A percentile compares a stretch with the other conserved stretches of the same genome.
These are phyloP conservation scores for Crotalaria pallida DNA, from an alignment of 306 rosid genomes.

Conservation along the genomic window DNA sequence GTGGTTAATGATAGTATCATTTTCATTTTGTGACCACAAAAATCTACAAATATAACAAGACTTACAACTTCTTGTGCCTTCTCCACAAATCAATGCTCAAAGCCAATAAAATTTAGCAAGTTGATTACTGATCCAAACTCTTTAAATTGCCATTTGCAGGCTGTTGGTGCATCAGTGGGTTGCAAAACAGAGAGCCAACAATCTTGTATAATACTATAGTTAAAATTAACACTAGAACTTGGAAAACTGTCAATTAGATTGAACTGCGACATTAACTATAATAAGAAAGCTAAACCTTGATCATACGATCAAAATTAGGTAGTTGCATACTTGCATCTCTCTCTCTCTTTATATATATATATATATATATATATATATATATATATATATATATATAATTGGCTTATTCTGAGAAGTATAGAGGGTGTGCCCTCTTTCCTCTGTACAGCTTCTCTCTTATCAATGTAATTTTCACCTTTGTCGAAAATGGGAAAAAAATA, in stretches of 20 bases:
- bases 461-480: no score
- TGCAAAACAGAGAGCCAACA: background rate
- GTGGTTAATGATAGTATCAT: conserved; percentile 6
- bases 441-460: no score
- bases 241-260: background rate
- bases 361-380: no score
- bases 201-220: background rate
- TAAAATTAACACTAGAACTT: background rate
- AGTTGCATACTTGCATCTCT: no score
- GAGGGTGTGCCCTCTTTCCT: no score
- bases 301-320: no score
- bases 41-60: conserved; percentile 11
- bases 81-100: conserved; percentile 94
- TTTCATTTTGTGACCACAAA: background rate
- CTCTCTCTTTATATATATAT: no score
- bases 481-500: no score
- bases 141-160: background rate
- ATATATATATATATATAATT: no score
- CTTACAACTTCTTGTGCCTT: conserved; percentile 98
- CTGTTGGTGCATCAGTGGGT: background rate
- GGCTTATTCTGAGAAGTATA: no score
- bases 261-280: no score
- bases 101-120: background rate
- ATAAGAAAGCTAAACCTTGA: no score
- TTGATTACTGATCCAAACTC: conserved; percentile 8